Base-by-base conservation (phyloP, 192 early-diverging fungal genomes). In the Chytriomyces confervae region DNA sequence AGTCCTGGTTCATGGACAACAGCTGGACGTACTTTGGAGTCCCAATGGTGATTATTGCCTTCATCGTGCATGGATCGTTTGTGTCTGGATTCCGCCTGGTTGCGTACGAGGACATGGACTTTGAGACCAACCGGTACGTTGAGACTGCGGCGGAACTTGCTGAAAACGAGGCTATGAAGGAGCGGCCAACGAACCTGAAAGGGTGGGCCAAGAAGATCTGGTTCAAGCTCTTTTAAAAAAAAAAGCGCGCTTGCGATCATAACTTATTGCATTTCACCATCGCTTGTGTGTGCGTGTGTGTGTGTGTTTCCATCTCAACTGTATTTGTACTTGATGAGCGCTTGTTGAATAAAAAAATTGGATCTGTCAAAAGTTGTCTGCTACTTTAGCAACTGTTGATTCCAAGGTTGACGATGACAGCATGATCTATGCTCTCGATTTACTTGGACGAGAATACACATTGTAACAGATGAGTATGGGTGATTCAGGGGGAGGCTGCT, bases 21-120 rank as follows among this genome's bases (percentile, higher is more conserved):
- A 49, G 63, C 6, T 76, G 74, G 74, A 66, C 64, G 0, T 76
- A 79, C 78, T 50, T 29, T 50, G 78, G 78, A 43, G 43, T 79
- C 46, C 78, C 78, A 0, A 13, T 75, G 20, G 24, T 61, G 10
- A 23, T 79, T 44, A 10, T 75, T 20, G 51, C 69, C 0, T 79
- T 53, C 50, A 2, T 79, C 51, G 70, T 61, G 7, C 62, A 75
- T 50, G 74, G 63, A 0, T 6, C 36, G 7, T 75, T 74, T 60
- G 36, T 36, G 20, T 44, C 18, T 29, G 66, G 62, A 16, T 64
- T 69, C 51, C 43, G 20, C n/a, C 24, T 74, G n/a, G 69, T 79
- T n/a, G 9, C 11, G 16, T 72, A 62, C 69, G 77, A 71, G 27
- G 67, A 76, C 4, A 76, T 76, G 74, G 74, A 76, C 64, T 75